These are phyloP conservation scores for Backusella psychrophila DNA, from an alignment of 192 early-diverging fungal genomes.

Conservation along the genomic window DNA sequence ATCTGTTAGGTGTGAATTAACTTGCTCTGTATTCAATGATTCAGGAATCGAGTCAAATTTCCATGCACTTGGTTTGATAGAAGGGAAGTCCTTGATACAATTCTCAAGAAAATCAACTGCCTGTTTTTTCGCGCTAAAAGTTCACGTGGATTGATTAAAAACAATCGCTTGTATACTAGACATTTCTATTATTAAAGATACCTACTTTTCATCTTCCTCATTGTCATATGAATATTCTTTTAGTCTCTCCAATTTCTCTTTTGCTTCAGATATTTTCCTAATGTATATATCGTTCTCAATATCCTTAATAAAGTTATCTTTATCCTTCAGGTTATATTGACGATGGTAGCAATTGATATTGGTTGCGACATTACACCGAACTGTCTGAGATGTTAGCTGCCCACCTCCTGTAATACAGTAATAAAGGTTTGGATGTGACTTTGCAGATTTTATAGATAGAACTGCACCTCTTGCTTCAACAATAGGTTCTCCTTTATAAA, in stretches of 20 bases:
- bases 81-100: not conserved
- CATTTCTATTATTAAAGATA: not conserved
- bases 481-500: slow-evolving; percentile 12
- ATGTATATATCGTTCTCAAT: slow-evolving; percentile 20
- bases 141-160: not conserved
- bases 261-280: not conserved
- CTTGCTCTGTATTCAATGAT: not conserved
- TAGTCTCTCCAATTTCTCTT: not conserved
- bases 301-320: slow-evolving; percentile 4
- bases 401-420: slow-evolving; percentile 22
- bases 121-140: not conserved
- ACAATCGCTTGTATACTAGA: not conserved
- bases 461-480: slow-evolving; percentile 9
- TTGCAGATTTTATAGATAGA: slow-evolving; percentile 12
- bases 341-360: not conserved
- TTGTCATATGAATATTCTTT: not conserved
- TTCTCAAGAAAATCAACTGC: not conserved
- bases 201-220: not conserved
- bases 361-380: slow-evolving; percentile 5
- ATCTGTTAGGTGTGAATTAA: not conserved
- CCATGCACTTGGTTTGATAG: slow-evolving; percentile 11
- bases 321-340: not conserved
- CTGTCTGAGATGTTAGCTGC: slow-evolving; percentile 18
- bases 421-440: not conserved
- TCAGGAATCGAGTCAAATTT: slow-evolving; percentile 15